Evolutionary conservation across 1,284 basidiomycete species (phyloP).

Genomic region (Ceratobasidium sp.): DNA sequence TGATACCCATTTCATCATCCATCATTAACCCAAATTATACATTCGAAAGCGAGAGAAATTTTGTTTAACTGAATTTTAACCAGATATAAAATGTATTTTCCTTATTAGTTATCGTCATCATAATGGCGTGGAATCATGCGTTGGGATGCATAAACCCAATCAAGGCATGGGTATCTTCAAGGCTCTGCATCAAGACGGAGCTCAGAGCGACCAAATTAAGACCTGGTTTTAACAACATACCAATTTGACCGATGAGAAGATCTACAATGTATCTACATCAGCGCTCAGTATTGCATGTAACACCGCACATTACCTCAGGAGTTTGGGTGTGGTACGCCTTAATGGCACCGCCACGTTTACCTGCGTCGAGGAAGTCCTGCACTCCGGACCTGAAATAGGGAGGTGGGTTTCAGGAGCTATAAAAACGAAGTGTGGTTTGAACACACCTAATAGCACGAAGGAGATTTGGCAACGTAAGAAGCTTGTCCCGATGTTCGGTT

Average conservation of each 20-base stretch:
- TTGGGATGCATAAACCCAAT: background rate
- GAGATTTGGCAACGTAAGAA: background rate
- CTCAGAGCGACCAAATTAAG: background rate
- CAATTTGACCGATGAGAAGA: conserved; percentile 1
- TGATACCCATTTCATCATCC: too few species aligned
- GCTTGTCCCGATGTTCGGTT: background rate
- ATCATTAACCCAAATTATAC: too few species aligned
- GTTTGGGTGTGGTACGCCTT: background rate
- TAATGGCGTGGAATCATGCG: background rate
- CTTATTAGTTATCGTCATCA: background rate
- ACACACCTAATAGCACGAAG: background rate
- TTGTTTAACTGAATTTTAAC: too few species aligned
- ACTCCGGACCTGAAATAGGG: background rate
- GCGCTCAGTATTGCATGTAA: background rate
- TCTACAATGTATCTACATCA: background rate
- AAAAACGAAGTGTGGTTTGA: background rate
- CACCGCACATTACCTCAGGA: background rate
- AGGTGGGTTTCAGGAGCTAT: background rate
- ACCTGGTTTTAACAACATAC: background rate
- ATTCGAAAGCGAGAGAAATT: too few species aligned
- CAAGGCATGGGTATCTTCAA: conserved; percentile 3
- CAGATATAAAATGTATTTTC: too few species aligned
- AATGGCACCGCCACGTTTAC: background rate
- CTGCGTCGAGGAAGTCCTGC: background rate
- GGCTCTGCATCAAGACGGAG: background rate